Conservation (phyloP, 768 basidiomycete genomes). For the Tulasnella sp. region DNA sequence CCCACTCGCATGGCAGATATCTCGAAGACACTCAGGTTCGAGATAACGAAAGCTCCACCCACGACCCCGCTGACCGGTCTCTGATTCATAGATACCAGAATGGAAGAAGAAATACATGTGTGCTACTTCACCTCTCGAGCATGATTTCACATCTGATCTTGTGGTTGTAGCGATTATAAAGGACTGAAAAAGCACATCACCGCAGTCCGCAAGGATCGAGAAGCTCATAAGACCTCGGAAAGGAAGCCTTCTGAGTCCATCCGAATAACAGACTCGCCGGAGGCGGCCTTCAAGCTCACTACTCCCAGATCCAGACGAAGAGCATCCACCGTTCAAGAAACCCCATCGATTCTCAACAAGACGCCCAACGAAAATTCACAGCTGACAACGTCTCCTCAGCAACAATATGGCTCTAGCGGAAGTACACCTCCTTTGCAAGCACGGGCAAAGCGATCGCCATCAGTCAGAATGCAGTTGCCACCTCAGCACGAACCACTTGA, state of each 20-base stretch:
- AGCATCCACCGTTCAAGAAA: neutral
- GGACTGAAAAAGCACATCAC: slow-evolving; percentile 56
- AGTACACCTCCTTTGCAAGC: slow-evolving; percentile 11
- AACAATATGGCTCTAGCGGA: slow-evolving; percentile 16
- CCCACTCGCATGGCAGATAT: slow-evolving; percentile 32
- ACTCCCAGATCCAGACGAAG: neutral
- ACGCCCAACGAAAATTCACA: neutral
- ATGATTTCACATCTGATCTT: neutral
- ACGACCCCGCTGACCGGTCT: neutral
- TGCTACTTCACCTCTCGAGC: neutral
- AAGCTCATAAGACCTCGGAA: neutral
- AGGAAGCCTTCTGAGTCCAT: neutral
- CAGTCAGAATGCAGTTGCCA: neutral
- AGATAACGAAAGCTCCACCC: neutral
- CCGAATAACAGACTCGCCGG: neutral
- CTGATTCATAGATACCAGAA: slow-evolving; percentile 45
- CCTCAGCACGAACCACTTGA: neutral
- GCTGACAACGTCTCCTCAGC: neutral
- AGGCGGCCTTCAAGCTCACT: neutral
- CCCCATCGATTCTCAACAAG: neutral
- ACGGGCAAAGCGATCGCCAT: neutral
- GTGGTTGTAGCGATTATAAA: slow-evolving; percentile 49
- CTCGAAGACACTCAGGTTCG: slow-evolving; percentile 57
- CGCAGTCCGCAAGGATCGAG: slow-evolving; percentile 35
- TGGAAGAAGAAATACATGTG: slow-evolving; percentile 66